phyloP scores from a whole-genome alignment of 345 rosid genomes.

The Dovyalis caffra region DNA sequence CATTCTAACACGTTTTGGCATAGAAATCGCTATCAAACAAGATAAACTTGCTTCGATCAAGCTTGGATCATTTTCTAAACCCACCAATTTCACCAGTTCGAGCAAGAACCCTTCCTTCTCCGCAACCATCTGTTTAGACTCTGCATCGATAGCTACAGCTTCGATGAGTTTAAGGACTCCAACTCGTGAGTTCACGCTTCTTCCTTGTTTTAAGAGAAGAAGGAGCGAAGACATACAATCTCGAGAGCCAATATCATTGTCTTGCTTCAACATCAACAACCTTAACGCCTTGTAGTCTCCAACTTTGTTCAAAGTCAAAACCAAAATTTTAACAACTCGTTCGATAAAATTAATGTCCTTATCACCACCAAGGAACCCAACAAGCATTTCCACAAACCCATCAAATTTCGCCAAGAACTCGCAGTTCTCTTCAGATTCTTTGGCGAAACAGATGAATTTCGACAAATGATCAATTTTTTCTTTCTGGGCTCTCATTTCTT shows the following conservation, averaged over 20 bases:
- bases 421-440: constrained; percentile 55
- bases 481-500: constrained; percentile 15
- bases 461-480: constrained; percentile 21
- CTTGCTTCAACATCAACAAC: constrained; percentile 37
- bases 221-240: constrained; percentile 47
- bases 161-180: constrained; percentile 59
- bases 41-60: constrained; percentile 61
- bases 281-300: constrained; percentile 37
- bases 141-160: constrained; percentile 48
- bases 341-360: constrained; percentile 28
- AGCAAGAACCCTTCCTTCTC: constrained; percentile 52
- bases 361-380: constrained; percentile 35
- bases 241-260: constrained; percentile 9
- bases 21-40: constrained; percentile 49
- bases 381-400: constrained; percentile 51
- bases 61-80: constrained; percentile 39
- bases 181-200: constrained; percentile 46
- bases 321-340: constrained; percentile 48
- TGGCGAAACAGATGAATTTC: constrained; percentile 45
- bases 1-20: constrained; percentile 48
- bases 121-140: constrained; percentile 50
- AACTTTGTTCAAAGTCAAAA: constrained; percentile 32
- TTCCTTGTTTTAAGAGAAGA: constrained; percentile 41
- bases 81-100: constrained; percentile 41
- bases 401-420: constrained; percentile 45